Conservation (phyloP, 176 grass and related monocot species). For the Dendrocalamus sinicus region DNA sequence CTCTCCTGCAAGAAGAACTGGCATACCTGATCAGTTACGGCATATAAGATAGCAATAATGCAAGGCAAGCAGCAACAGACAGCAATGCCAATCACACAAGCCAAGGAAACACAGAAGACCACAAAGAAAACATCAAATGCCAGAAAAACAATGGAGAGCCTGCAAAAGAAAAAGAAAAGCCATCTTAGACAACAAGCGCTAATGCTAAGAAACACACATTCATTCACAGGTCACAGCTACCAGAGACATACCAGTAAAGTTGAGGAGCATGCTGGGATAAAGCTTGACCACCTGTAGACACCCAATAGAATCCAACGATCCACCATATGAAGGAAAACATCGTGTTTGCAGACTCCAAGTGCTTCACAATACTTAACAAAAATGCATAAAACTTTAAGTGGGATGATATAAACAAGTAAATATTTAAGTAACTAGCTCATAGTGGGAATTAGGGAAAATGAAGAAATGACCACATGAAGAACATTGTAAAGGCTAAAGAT, state of each 20-base stretch:
- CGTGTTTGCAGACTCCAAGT: constrained; percentile 94
- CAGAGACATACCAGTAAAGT: constrained; percentile 82
- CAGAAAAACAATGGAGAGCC: constrained; percentile 92
- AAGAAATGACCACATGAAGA: not conserved
- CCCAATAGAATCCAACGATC: constrained; percentile 97
- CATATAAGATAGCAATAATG: constrained; percentile 98
- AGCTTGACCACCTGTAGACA: constrained; percentile 80
- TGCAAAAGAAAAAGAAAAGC: constrained; percentile 52
- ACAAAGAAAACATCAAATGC: constrained; percentile 99
- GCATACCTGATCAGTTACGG: constrained; percentile 93
- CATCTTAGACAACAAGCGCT: constrained; percentile 42
- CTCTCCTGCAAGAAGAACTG: constrained; percentile 5
- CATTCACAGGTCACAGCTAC: constrained; percentile 15
- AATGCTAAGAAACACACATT: not conserved
- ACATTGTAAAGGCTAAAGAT: not conserved
- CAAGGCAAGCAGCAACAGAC: constrained; percentile 98
- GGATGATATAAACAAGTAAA: not conserved
- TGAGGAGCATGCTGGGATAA: constrained; percentile 77
- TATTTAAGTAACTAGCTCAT: constrained; percentile 15
- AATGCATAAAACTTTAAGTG: constrained; percentile 28
- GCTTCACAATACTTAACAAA: constrained; percentile 71
- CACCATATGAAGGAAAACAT: constrained; percentile 99
- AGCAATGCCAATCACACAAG: constrained; percentile 92
- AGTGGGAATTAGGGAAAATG: constrained; percentile 2
- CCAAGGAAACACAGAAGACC: constrained; percentile 90